Base-by-base conservation (phyloP, 345 rosid genomes). In the Eucalyptus microcorys region DNA sequence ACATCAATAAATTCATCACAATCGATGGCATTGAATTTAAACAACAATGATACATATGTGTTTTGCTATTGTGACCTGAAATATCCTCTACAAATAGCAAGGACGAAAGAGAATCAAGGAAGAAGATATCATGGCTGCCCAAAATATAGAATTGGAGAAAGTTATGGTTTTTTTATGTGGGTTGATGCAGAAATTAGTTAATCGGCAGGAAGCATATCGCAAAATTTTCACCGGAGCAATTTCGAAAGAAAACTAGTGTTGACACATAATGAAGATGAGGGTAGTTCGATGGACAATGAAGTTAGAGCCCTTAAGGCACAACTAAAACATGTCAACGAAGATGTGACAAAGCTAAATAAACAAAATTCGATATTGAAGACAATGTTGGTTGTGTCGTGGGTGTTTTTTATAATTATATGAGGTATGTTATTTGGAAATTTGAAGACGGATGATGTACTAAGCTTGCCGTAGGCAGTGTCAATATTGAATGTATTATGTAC, bases 171-270 rank as follows among this genome's bases (percentile, higher is more conserved):
- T 57, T 57, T 57, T 57, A 57, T 57, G 1, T 57, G 64, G 1
- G 7, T 57, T 26, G 7, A 57, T 57, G 66, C 1, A 12, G 1
- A 57, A 57, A 57, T 57, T 57, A 26, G n/a, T 57, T 3, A 57
- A 57, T 57, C 4, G 14, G 0, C 0, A 57, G 0, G 14, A 26
- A 57, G 7, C 0, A 2, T 2, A 7, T 59, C 0, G 1, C 30
- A 59, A 59, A 59, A 59, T 24, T 59, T 59, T 59, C 3, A 26
- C 15, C 2, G 0, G 0, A 59, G 14, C 7, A 59, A 27, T 59
- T 11, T 24, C 14, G 4, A 59, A 59, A 26, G 6, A 59, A 59
- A 59, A 59, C 32, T 4, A 59, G 66, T 11, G 32, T 59, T 5
- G 1, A 26, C 66, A 26, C 7, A 1, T 59, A 26, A 59, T 59